A percentile compares a stretch with the other conserved stretches of the same genome.
Conservation (phyloP, 306 rosid species). For the Oemleria cerasiformis region DNA sequence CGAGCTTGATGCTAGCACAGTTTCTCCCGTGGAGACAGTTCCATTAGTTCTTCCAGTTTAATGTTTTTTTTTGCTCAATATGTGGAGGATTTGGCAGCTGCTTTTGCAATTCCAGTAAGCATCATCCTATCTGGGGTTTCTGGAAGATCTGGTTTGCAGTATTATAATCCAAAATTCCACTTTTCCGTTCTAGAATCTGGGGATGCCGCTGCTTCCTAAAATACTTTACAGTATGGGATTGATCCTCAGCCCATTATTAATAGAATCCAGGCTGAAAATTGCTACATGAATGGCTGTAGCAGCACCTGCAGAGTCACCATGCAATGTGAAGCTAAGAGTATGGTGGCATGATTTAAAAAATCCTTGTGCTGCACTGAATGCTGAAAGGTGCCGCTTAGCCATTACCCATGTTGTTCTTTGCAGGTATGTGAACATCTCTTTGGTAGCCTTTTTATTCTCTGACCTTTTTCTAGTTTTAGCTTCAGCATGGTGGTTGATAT, state of each 20-base stretch:
- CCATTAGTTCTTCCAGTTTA: constrained; percentile 28
- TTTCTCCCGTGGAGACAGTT: constrained; percentile 56
- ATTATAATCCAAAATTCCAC: constrained; percentile 43
- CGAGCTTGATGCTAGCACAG: constrained; percentile 46
- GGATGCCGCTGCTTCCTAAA: constrained; percentile 31
- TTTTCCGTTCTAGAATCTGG: constrained; percentile 51
- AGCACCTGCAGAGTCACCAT: constrained; percentile 85
- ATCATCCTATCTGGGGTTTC: constrained; percentile 52
- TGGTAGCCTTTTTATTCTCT: not conserved
- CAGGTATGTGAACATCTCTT: constrained; percentile 50
- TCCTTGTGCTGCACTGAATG: constrained; percentile 61
- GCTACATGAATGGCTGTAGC: constrained; percentile 75
- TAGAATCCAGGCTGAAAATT: constrained; percentile 70
- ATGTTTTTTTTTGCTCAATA: constrained; percentile 24
- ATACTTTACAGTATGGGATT: constrained; percentile 42
- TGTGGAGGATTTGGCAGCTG: constrained; percentile 34
- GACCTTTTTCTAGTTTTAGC: not conserved
- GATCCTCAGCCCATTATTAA: constrained; percentile 59
- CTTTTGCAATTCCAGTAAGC: constrained; percentile 50
- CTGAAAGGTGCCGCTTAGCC: constrained; percentile 61
- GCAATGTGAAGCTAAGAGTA: constrained; percentile 90
- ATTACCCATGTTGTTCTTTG: constrained; percentile 92
- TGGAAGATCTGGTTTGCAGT: constrained; percentile 58
- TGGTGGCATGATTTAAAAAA: constrained; percentile 76
- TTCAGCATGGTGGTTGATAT: not conserved